Evolutionary conservation across 345 rosid species (phyloP), one percentile per base, ranked within the genome.

Genomic region (Crucihimalaya himalaica): DNA sequence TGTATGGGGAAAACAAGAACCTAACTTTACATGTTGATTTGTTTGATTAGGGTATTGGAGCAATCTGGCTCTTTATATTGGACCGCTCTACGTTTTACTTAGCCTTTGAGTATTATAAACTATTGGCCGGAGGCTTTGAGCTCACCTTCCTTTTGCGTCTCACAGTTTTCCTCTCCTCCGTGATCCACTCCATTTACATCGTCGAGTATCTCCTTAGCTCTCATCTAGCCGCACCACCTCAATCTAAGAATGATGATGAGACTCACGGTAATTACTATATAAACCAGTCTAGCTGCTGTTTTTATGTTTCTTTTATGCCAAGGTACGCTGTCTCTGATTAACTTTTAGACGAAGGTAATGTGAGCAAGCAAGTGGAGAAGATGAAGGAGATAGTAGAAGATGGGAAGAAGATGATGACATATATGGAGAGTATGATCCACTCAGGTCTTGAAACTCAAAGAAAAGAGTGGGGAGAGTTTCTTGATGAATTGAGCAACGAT

Each of bases 41-140:
- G 27, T 72, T 29, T 29, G 27, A 64, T 64, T 54, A 73, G 70
- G 72, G 78, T 35, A 66, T 66, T 47, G 78, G 72, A 66, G 52
- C 52, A 25, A 32, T 66, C 25, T 73, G 59, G 72, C 15, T 66
- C 59, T 66, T 57, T 57, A 57, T 74, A 35, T 27, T 66, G 53
- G 72, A 66, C 34, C 66, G 66, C 27, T 45, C 19, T 20, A 47
- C 60, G 23, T 66, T 74, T 58, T 74, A 56, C 72, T 66, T 74
- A 48, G 19, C 43, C 52, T 20, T 55, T 25, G 31, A 73, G 58
- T 55, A 55, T 65, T 16, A 9, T 46, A 45, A 23, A 34, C 32
- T 56, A 20, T 55, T 64, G 65, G 58, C 11, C 46, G 8, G 8
- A 45, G 71, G 77, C 65, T 32, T 64, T 73, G 71, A 64, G 8